These are phyloP conservation scores for Theobroma cacao DNA, from an alignment of 345 rosid species.

Conservation along the genomic window DNA sequence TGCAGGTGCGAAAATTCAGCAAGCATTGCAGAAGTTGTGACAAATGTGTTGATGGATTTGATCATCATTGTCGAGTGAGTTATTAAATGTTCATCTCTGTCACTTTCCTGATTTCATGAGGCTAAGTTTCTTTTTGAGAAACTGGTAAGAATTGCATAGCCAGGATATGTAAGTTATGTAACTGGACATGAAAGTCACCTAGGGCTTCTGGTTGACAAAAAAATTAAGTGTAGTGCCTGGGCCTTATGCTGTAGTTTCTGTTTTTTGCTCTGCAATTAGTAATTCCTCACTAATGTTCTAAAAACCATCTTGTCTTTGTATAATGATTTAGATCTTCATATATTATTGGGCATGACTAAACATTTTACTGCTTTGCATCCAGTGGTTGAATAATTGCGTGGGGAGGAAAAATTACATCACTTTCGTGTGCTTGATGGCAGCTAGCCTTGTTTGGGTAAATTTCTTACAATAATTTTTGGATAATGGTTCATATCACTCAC, in stretches of 20 bases:
- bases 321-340: background rate
- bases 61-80: constrained; percentile 95
- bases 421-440: constrained; percentile 87
- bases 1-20: constrained; percentile 85
- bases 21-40: constrained; percentile 96
- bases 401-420: constrained; percentile 87
- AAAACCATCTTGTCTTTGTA: background rate
- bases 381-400: constrained; percentile 98
- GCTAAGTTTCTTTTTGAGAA: constrained; percentile 1
- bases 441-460: constrained; percentile 87
- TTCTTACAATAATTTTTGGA: constrained; percentile 9
- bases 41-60: constrained; percentile 96
- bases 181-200: background rate
- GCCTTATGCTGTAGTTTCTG: background rate
- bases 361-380: constrained; percentile 26
- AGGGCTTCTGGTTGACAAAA: background rate
- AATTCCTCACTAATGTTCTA: background rate
- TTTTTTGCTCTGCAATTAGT: background rate
- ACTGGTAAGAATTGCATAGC: background rate
- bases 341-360: background rate
- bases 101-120: background rate
- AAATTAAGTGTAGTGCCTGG: background rate
- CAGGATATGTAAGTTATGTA: background rate
- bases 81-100: constrained; percentile 1
- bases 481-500: background rate